phyloP scores from a whole-genome alignment of 192 early-diverging fungal species.

The Coemansia umbellata region DNA sequence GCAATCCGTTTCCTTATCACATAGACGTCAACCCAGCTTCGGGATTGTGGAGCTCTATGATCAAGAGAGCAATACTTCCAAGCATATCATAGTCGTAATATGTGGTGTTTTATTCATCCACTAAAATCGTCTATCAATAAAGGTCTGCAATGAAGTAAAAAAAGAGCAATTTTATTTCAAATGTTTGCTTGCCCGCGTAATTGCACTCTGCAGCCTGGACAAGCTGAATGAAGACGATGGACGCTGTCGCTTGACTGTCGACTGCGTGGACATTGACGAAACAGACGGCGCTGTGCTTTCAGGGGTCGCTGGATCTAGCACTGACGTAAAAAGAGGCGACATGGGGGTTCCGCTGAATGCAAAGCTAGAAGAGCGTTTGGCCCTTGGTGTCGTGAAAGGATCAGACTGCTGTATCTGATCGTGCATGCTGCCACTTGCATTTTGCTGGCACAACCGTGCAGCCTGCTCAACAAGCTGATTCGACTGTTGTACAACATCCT shows the following conservation, averaged over 20 bases:
- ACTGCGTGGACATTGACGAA: slow-evolving; percentile 11
- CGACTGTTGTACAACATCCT: not conserved
- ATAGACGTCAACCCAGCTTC: slow-evolving; percentile 30
- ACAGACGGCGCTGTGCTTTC: slow-evolving; percentile 16
- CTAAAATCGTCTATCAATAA: too few relatives aligned
- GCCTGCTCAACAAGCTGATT: slow-evolving; percentile 10
- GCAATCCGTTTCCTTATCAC: slow-evolving; percentile 46
- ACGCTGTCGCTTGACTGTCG: slow-evolving; percentile 19
- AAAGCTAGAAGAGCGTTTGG: slow-evolving; percentile 24
- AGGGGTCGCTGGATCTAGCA: slow-evolving; percentile 2
- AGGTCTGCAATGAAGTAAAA: too few relatives aligned
- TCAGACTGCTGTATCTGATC: not conserved
- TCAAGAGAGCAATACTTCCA: slow-evolving; percentile 44
- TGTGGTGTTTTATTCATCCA: too few relatives aligned
- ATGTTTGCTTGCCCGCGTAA: slow-evolving; percentile 34
- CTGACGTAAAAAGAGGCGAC: slow-evolving; percentile 1
- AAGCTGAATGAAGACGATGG: slow-evolving; percentile 11
- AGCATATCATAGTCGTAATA: slow-evolving; percentile 7
- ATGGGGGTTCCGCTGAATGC: slow-evolving; percentile 12
- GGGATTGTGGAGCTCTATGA: slow-evolving; percentile 48
- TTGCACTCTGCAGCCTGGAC: slow-evolving; percentile 30
- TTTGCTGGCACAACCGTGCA: slow-evolving; percentile 10
- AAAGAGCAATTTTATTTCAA: slow-evolving; percentile 6
- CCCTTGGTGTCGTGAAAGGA: slow-evolving; percentile 11
- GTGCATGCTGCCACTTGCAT: not conserved